Base-by-base conservation (phyloP, 352 stramenopile genomes). In the Elongisporangium prolatum region DNA sequence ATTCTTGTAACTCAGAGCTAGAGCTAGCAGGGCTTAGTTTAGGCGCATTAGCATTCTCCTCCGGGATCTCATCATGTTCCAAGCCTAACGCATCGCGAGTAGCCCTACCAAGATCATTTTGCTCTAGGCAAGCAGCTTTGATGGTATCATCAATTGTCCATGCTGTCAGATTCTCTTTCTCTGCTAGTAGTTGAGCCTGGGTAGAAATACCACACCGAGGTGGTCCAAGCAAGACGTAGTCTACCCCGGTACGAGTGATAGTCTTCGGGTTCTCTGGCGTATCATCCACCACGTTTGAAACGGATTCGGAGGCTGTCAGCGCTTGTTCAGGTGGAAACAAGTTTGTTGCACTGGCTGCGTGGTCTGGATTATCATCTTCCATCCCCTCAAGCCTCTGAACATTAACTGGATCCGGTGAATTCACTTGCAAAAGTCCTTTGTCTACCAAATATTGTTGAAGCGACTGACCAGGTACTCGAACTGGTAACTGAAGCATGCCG, bases 181-280 rank as follows among this genome's bases (percentile, higher is more conserved):
- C 70, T 7, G 72, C 81, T 7, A 97, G 65, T 48, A 90, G 61
- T 22, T 73, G 72, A 20, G 86, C 84, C 18, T 96, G 80, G 4
- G 88, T 94, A 6, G 82, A 84, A 25, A 91, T 93, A 2, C 91
- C 89, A 20, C 72, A 92, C 7, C 71, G 68, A 20, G 84, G 76
- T 20, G 89, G 88, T 0, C 91, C 89, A 5, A 95, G 50, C 16
- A 97, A 54, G 54, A 97, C 67, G 59, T 95, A 91, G 59, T 97
- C 88, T 20, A 81, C 52, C 10, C 73, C 81, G 24, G 63, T 80
- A 38, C 79, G 69, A 44, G 34, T 4, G 34, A 44, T 44, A 17
- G 9, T 44, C 34, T 44, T 9, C 34, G 34, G 34, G 10, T 1
- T 17, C 17, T 44, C 34, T 44, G 34, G 34, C 34, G 10, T 44